phyloP scores from a whole-genome alignment of 2,329 filamentous ascomycete species.

The Alternaria infectoria region DNA sequence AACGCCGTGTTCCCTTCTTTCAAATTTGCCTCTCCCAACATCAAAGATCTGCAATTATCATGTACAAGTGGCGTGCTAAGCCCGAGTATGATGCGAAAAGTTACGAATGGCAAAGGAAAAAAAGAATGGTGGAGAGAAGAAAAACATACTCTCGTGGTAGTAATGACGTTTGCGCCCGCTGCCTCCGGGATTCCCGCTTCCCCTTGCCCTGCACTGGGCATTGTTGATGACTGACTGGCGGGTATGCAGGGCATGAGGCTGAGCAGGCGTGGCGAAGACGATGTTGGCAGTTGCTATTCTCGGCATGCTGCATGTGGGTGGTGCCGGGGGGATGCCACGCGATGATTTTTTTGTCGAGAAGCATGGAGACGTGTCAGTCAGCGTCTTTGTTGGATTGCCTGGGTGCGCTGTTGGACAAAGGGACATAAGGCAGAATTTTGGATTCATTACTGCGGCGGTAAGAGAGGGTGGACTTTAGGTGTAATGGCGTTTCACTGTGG shows the following conservation, averaged over 20 bases:
- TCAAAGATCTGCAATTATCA: background rate
- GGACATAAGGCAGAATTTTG: background rate
- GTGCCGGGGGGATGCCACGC: background rate
- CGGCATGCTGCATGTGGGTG: constrained; percentile 16
- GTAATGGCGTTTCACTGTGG: background rate
- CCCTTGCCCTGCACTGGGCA: background rate
- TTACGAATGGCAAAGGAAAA: background rate
- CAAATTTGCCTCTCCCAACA: background rate
- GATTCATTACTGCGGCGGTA: background rate
- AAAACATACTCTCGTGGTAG: background rate
- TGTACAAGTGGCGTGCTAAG: background rate
- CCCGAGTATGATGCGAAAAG: background rate
- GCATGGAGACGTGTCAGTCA: background rate
- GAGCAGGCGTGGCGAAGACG: constrained; percentile 12
- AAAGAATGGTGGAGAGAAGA: background rate
- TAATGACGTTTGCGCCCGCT: constrained; percentile 2
- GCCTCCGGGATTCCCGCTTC: background rate
- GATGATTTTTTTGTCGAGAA: background rate
- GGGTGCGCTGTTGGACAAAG: background rate
- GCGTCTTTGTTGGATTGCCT: background rate
- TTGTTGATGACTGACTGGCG: background rate
- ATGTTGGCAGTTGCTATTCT: constrained; percentile 13
- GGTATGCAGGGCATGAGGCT: constrained; percentile 10
- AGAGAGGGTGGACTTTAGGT: background rate
- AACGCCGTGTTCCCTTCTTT: background rate